These are phyloP conservation scores for Zygotorulaspora danielsina DNA, from an alignment of 805 yeast species.

Conservation along the genomic window DNA sequence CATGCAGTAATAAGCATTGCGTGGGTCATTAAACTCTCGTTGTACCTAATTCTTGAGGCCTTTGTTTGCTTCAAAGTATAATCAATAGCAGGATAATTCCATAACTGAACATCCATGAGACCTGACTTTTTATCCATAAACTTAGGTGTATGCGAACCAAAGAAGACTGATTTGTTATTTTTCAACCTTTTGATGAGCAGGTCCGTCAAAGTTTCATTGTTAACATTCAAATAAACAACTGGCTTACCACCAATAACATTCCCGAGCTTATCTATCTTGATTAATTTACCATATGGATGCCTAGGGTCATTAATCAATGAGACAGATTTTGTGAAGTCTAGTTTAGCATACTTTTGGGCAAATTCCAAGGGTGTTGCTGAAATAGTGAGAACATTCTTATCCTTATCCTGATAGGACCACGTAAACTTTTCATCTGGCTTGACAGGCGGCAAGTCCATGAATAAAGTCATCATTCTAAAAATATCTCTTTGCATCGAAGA, in stretches of 20 bases:
- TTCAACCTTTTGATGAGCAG: constrained; percentile 66
- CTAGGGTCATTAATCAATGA: constrained; percentile 82
- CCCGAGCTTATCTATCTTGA: constrained; percentile 70
- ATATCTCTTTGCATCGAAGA: constrained; percentile 53
- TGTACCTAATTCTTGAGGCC: constrained; percentile 64
- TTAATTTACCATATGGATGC: constrained; percentile 57
- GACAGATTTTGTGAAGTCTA: constrained; percentile 49
- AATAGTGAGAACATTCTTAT: constrained; percentile 46
- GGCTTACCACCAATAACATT: constrained; percentile 68
- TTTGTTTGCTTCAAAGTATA: constrained; percentile 51
- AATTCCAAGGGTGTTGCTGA: constrained; percentile 64
- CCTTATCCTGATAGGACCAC: constrained; percentile 77
- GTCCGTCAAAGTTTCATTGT: constrained; percentile 52
- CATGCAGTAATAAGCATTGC: constrained; percentile 86
- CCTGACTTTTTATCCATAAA: constrained; percentile 62
- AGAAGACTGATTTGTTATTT: constrained; percentile 74
- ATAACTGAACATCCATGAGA: constrained; percentile 65
- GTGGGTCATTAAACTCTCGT: constrained; percentile 79
- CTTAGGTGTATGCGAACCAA: constrained; percentile 87
- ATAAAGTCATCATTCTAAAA: constrained; percentile 60
- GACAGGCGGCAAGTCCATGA: constrained; percentile 75
- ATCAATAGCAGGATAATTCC: constrained; percentile 60
- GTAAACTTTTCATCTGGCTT: constrained; percentile 58
- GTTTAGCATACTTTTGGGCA: constrained; percentile 50
- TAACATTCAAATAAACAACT: constrained; percentile 67